These are phyloP conservation scores for Naganishia vishniacii DNA, from an alignment of 768 basidiomycete genomes.

Conservation along the genomic window DNA sequence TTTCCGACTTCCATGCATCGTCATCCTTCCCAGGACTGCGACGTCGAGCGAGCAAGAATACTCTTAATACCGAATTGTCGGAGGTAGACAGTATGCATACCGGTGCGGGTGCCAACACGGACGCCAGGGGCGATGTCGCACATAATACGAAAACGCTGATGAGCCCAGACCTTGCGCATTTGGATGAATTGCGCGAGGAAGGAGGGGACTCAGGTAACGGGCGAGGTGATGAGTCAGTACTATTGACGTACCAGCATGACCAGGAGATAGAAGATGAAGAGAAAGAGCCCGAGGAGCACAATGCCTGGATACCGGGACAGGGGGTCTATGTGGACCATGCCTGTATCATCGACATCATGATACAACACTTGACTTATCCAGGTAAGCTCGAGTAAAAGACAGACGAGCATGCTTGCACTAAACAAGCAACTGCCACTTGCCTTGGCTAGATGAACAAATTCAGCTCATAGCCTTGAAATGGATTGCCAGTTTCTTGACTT, in stretches of 20 bases:
- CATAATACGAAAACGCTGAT: slow-evolving; percentile 4
- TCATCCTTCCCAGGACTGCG: slow-evolving; percentile 19
- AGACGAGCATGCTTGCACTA: background rate
- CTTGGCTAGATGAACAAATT: slow-evolving; percentile 74
- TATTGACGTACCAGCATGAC: slow-evolving; percentile 31
- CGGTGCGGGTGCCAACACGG: slow-evolving; percentile 20
- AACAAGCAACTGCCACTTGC: background rate
- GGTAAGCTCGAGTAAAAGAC: slow-evolving; percentile 55
- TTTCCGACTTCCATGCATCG: slow-evolving; percentile 17
- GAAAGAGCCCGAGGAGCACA: slow-evolving; percentile 47
- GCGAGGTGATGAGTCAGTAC: slow-evolving; percentile 15
- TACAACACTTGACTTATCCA: slow-evolving; percentile 70
- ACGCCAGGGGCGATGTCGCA: slow-evolving; percentile 30
- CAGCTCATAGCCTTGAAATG: slow-evolving; percentile 89
- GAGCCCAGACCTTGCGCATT: slow-evolving; percentile 29
- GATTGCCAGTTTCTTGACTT: slow-evolving; percentile 82
- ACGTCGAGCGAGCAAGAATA: slow-evolving; percentile 49
- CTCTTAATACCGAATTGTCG: slow-evolving; percentile 33
- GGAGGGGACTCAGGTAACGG: slow-evolving; percentile 33
- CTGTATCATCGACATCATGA: slow-evolving; percentile 86
- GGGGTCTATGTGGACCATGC: slow-evolving; percentile 85
- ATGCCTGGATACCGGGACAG: slow-evolving; percentile 84
- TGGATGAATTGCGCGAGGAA: slow-evolving; percentile 27
- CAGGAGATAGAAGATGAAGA: slow-evolving; percentile 42
- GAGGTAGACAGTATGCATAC: slow-evolving; percentile 27